Base-by-base conservation (phyloP, 1,139 yeast genomes). In the Pichia sp. region DNA sequence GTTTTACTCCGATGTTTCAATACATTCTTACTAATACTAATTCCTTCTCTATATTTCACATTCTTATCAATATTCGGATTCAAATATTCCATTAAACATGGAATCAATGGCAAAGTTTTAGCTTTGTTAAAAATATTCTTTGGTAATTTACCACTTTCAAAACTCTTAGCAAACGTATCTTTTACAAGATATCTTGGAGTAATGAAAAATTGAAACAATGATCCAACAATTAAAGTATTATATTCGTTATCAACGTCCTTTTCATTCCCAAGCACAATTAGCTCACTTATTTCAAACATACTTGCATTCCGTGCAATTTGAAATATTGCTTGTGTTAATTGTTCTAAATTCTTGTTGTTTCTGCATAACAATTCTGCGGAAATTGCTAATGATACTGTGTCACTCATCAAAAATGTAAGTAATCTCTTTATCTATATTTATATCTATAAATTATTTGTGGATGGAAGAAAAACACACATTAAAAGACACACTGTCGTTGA, bases 301-400 rank as follows among this genome's bases (percentile, higher is more conserved):
- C 84, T 74, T 6, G 88, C 83, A 3, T 81, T 78, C 52, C 81
- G 76, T 15, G 95, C 93, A 23, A 88, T 70, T 61, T 87, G 94
- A 54, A 87, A 83, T 1, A 84, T 78, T 2, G 79, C 69, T 45
- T 74, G 68, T 0, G 95, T 86, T 11, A 76, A 78, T 59, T 87
- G 95, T 49, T 80, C 80, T 40, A 84, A 64, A 51, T 80, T 80
- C 8, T 23, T 23, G 18, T 40, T 35, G 11, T 45, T 37, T 23
- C 21, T 32, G 7, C 31, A 29, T 10, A 45, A 13, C 3, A 14
- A n/a, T 2, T 26, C 25, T 1, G 39, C 48, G 7, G 34, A 29
- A 9, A 45, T 22, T 25, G 42, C 35, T 8, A 45, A 6, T 5
- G 39, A 35, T 7, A 43, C 33, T n/a, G n/a, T n/a, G n/a, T n/a